Evolutionary conservation across 2,329 filamentous ascomycete species (phyloP), one percentile per base, ranked within the genome.

Genomic region (Aureobasidium musti): DNA sequence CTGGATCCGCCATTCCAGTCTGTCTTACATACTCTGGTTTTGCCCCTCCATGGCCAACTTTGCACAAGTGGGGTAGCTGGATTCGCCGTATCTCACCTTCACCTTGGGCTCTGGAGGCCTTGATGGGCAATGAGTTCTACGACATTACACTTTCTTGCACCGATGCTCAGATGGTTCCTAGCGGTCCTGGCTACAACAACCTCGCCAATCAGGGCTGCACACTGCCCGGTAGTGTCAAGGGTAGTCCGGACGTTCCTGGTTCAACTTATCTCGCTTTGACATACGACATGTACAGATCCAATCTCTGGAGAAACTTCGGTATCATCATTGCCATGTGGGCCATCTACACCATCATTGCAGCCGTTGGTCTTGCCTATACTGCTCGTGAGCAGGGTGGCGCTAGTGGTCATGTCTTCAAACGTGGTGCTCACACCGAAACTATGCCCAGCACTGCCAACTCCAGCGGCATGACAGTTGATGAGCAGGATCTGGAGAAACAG

Each of bases 121-220:
- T 92, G 0, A 81, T 91, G 72, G 81, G 87, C 0, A 92, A 92
- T 71, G 89, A 92, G 73, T 91, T 92, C 67, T 82, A 89, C 69
- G 78, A 77, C 35, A 76, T 87, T 1, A 75, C 82, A 1, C 81
- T 89, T 33, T 72, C 82, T 66, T 89, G 87, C 69, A 80, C 80
- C 2, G 73, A 81, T 2, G 83, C 85, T 0, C 84, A 80, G 63
- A 78, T 89, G 39, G 73, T 70, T 19, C 71, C 67, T 19, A 69
- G 57, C 59, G 71, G 67, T 23, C 72, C 69, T 4, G 52, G 30
- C 6, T 80, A 72, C 70, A 80, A 72, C 63, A 77, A 75, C 59
- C 72, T 72, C 68, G 83, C 77, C 41, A 84, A 86, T 61, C 87
- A 89, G 73, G 83, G 82, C 1, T 89, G 87, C 70, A 78, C 85